Evolutionary conservation across 148 eudicot species (phyloP), one percentile per base, ranked within the genome.

Genomic region (Spergularia bocconei): DNA sequence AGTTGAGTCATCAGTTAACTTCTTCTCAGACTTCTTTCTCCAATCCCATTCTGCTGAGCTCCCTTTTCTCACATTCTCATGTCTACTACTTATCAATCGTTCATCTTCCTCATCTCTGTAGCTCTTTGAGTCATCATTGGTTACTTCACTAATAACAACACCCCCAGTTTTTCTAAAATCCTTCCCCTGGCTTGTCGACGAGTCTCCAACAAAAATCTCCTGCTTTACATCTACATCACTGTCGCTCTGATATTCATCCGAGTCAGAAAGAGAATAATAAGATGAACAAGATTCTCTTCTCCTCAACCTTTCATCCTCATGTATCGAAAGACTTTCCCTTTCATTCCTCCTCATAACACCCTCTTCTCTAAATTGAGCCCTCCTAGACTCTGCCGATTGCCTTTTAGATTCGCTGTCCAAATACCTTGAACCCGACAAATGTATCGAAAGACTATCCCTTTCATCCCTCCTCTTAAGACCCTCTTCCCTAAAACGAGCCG

Each of bases 1-100:
- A 41, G 25, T 75, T 12, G 83, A 82, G 70, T 76, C 86, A 58
- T 85, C 96, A 44, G 78, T 75, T 73, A 90, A 91, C 84, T 86
- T 94, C 78, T 90, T 94, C 87, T 87, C 97, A 2, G 93, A 86
- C 79, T 85, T 86, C 78, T 90, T 94, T 78, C 92, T 89, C 84
- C 87, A 87, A 74, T 88, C 89, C 63, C 76, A 82, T 77, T 87
- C 87, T 3, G 72, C 70, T 75, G 70, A 36, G 77, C 76, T 82
- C 52, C 79, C 81, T 44, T 80, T 81, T 63, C 66, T 73, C 69
- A 33, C 39, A 54, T 58, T 61, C 61, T 74, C 74, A 71, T 54
- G 21, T 81, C 16, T 62, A 63, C 66, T 79, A 80, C 74, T 78
- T 82, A 38, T 58, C 54, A 75, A 77, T 21, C 39, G 69, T 51